Percentiles rank a stretch among this genome's conserved stretches.
Evolutionary conservation across 192 early-diverging fungal species (phyloP).

Genomic region (Coemansia sp.): DNA sequence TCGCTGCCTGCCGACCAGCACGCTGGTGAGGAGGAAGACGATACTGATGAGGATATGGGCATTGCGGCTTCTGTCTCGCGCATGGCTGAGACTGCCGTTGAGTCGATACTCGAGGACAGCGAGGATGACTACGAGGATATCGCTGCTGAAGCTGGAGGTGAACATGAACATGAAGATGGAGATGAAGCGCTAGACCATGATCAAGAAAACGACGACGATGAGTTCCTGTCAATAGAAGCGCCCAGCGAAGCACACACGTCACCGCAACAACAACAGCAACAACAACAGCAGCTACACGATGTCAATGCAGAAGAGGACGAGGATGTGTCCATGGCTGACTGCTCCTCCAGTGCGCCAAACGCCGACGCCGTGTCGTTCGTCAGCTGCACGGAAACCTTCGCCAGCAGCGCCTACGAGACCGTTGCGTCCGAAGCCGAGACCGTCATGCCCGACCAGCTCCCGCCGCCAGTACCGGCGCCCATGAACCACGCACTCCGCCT

Average conservation of each 20-base stretch:
- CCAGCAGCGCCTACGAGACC: conserved; percentile 7
- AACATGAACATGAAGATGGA: too few relatives aligned
- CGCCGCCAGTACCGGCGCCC: background rate
- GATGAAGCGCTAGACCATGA: too few relatives aligned
- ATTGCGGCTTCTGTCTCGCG: conserved; percentile 28
- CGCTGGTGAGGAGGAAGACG: background rate
- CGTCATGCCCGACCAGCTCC: background rate
- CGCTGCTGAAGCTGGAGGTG: too few relatives aligned
- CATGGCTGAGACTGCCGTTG: conserved; percentile 1
- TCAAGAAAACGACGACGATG: too few relatives aligned
- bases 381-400: conserved; percentile 2
- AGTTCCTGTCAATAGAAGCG: too few relatives aligned
- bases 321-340: conserved; percentile 6
- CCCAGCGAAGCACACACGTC: too few relatives aligned
- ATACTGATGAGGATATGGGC: conserved; percentile 40
- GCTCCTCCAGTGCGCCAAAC: background rate
- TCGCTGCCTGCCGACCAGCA: background rate
- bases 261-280: background rate
- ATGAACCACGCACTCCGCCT: conserved; percentile 15
- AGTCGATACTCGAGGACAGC: too few relatives aligned
- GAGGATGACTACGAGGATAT: too few relatives aligned
- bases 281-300: background rate
- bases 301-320: background rate
- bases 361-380: conserved; percentile 3
- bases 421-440: background rate